Evolutionary conservation across 2,329 filamentous ascomycete species (phyloP), one percentile per base, ranked within the genome.

Genomic region (Claviceps sorghi): DNA sequence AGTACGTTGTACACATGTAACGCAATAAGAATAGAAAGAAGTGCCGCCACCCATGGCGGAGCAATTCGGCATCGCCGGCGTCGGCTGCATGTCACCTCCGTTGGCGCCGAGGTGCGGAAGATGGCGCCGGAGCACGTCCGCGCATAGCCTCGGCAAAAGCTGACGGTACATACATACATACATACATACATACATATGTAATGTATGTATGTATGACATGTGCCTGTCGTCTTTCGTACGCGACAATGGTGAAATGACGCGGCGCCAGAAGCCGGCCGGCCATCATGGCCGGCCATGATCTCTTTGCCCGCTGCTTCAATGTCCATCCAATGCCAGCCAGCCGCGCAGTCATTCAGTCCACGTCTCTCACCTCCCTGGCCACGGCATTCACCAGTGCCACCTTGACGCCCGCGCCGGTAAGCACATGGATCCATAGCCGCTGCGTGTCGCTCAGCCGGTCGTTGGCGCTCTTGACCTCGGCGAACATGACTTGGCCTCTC

Each of bases 381-480:
- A 78, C 67, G 13, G 79, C 80, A 64, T 82, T 79, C 62, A 79
- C 94, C 57, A 97, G 72, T 60, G 95, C 90, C 30, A 97, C 91
- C 58, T 77, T 79, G 41, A 97, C 78, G 2, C 93, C 91, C 1
- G 90, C 89, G 1, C 84, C 83, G 8, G 83, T 84, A 51, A 98
- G 75, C 8, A 96, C 88, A 72, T 97, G 88, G 61, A 97, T 95
- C 93, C 93, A 98, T 58, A 98, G 76, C 59, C 93, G 75, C 71
- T 98, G 93, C 19, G 90, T 95, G 72, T 98, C 93, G 67, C 91
- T 97, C 62, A 98, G 72, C 41, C 89, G 81, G 73, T 98, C 93
- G 67, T 95, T 96, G 64, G 82, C 83, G 58, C 82, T 87, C 72
- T 90, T 89, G 53, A 89, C 85, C 67, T 88, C 84, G 4, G 77